Evolutionary conservation across 371 early-diverging fungal species (phyloP), one percentile per base, ranked within the genome.

Genomic region (Batrachochytrium dendrobatidis): DNA sequence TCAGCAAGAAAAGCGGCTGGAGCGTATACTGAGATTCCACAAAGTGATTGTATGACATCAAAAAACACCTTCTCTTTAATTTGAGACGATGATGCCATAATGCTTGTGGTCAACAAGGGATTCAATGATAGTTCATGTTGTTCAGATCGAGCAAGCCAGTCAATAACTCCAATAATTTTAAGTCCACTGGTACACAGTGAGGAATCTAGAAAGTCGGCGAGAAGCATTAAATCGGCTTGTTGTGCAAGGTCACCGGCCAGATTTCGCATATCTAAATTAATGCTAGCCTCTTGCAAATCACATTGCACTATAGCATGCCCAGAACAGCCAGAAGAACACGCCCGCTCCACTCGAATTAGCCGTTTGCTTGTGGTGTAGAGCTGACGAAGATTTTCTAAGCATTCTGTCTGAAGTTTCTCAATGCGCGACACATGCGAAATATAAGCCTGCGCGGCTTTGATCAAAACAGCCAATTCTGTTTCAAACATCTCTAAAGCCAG

Each of bases 181-280:
- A 69, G 32, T 1, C 55, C 52, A 7, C 29, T 22, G 3, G 61
- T 24, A 28, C 60, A 62, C 17, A 65, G 61, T 25, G 43, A n/a
- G 1, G 65, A 44, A 51, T 69, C 69, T 34, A 65, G 43, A 24
- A 64, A 59, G 44, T 68, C 68, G 57, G 34, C 45, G 50, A 28
- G n/a, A 5, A 51, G 51, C 10, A 51, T 51, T 17, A 51, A 32
- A 6, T 51, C 51, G 51, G 25, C 51, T 24, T 51, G 51, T 22
- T 51, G 51, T 3, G 51, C 51, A 51, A 30, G 4, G 28, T 51
- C 51, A 32, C 22, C 32, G 24, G 51, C 51, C 12, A 51, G 24
- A 32, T 51, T 51, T 17, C 51, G 24, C 30, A 51, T 28, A 29
- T 51, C 51, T n/a, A 51, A 18, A n/a, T 51, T 51, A 3, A 29